Evolutionary conservation across 108 stramenopile genomes (phyloP), one percentile per base, ranked within the genome.

Genomic region (Stephanodiscus triporus): DNA sequence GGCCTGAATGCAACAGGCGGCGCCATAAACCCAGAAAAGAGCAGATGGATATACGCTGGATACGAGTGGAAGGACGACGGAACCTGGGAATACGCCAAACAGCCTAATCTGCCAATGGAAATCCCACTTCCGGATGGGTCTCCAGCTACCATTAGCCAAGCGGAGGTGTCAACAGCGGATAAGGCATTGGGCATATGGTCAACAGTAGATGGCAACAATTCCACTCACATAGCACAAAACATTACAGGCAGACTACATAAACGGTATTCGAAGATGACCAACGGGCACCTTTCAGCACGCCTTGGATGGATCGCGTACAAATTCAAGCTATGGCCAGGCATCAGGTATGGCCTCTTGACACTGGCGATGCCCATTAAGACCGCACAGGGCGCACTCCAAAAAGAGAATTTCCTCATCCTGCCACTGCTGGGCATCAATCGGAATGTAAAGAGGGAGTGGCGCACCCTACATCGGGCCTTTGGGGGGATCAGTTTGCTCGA

Each of bases 401-500:
- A 13, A 23, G 24, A 22, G 8, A 13, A 37, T 19, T 56, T 32
- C 24, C 10, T 40, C 4, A 40, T 68, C 0, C 40, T 68, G 2
- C 54, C 53, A 56, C 22, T 68, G 7, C 53, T 68, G 9, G 54
- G 68, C 0, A 23, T 68, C 20, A 57, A 68, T 17, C 38, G 54
- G 36, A 68, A 68, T 10, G 37, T 68, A 8, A 20, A 32, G 17
- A 68, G 4, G 8, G 54, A 50, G 3, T 68, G 68, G 68, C 6
- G 54, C 0, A 68, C 68, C 6, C 14, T 68, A 0, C 68, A 37
- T 42, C 53, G 20, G 20, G 45, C 55, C 34, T 68, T 56, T 56
- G 22, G 53, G 16, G 68, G 53, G 17, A 57, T 68, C 0, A 54
- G 68, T 23, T 40, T 68, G 17, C 27, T 68, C 37, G 10, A 38